phyloP scores from a whole-genome alignment of 345 rosid genomes.

The Rhodomyrtus tomentosa region DNA sequence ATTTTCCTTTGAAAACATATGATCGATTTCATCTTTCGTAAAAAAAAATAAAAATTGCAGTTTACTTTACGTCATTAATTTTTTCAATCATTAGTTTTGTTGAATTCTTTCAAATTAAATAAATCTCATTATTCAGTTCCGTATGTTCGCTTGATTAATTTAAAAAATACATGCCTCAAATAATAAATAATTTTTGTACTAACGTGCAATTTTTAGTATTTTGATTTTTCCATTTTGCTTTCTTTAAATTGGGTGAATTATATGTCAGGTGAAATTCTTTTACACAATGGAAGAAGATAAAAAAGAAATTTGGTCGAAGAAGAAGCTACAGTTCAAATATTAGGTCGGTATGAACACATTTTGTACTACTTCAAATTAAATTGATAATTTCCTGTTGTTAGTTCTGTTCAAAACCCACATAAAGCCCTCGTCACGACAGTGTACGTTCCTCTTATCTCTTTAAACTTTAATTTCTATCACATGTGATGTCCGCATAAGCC shows the following conservation, averaged over 20 bases:
- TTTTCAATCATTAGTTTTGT: neutral
- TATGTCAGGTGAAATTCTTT: neutral
- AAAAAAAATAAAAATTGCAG: neutral
- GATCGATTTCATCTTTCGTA: neutral
- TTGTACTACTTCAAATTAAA: neutral
- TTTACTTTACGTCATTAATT: neutral
- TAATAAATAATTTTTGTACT: neutral
- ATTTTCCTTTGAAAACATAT: neutral
- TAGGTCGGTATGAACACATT: neutral
- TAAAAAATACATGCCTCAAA: neutral
- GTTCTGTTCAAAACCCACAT: neutral
- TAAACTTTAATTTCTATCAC: neutral
- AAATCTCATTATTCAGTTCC: neutral
- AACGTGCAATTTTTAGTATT: neutral
- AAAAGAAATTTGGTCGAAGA: too few species aligned
- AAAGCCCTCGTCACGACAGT: neutral
- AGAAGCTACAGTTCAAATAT: neutral
- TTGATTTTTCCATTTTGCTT: neutral
- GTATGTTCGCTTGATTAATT: neutral
- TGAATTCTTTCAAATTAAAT: neutral
- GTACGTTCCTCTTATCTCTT: neutral
- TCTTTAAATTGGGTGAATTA: neutral
- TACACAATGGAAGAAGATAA: neutral
- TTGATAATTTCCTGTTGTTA: neutral
- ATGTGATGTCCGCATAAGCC: neutral